Evolutionary conservation across 2,329 filamentous ascomycete species (phyloP).

Genomic region (Bipolaris cookei): DNA sequence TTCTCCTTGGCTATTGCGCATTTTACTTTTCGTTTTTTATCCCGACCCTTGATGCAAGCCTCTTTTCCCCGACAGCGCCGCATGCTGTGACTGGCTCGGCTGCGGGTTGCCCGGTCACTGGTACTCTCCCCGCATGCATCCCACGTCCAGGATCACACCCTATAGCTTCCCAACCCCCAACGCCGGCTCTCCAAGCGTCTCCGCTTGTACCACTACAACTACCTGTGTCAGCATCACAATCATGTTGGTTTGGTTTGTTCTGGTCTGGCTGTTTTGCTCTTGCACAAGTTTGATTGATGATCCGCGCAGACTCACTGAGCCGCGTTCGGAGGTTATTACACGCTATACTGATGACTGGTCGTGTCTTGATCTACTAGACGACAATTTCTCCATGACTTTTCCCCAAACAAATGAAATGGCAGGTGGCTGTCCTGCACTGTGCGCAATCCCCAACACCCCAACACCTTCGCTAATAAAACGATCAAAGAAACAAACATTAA

Average conservation of each 20-base stretch:
- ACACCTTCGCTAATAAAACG: constrained; percentile 31
- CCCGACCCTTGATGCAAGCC: constrained; percentile 14
- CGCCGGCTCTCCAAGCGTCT: constrained; percentile 12
- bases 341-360: constrained; percentile 7
- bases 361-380: neutral
- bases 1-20: neutral
- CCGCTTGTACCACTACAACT: neutral
- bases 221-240: neutral
- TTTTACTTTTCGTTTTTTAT: constrained; percentile 11
- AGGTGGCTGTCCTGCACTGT: constrained; percentile 5
- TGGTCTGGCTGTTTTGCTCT: neutral
- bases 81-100: constrained; percentile 29
- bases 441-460: constrained; percentile 18
- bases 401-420: constrained; percentile 23
- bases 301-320: constrained; percentile 2
- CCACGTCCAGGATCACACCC: neutral
- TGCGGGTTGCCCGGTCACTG: constrained; percentile 4
- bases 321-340: constrained; percentile 3
- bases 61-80: constrained; percentile 4
- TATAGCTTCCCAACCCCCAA: neutral
- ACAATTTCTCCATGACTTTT: neutral
- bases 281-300: neutral
- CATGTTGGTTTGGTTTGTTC: neutral
- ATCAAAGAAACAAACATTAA: constrained; percentile 11
- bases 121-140: constrained; percentile 1